Base-by-base conservation (phyloP, 306 rosid genomes). In the Cicer bijugum region DNA sequence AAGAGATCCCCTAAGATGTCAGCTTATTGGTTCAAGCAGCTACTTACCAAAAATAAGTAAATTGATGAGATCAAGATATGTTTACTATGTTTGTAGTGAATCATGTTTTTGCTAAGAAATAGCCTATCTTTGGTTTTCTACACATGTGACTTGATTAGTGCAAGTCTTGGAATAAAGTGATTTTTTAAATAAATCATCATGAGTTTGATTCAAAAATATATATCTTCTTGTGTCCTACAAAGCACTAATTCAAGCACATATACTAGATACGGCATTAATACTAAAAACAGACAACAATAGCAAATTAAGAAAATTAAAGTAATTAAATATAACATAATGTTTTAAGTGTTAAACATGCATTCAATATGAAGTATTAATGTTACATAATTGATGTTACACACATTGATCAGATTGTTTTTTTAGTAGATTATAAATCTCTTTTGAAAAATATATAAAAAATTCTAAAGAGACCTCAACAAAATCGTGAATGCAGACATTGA, bases 1-100 rank as follows among this genome's bases (percentile, higher is more conserved):
- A 88, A 89, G 86, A 84, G 98, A 71, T 77, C 73, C 52, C 98
- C 98, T 38, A 93, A 93, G 86, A 80, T 91, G 96, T 93, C 98
- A 23, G 96, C 98, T 17, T 83, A 86, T 67, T 93, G 98, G 98
- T 93, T 93, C 86, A 84, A 86, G 81, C 84, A 87, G 33, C 77
- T 90, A 7, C 83, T 85, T 14, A 69, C 76, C 45, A 85, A 75
- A 58, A 87, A 81, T 84, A 81, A 89, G 86, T 83, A 62, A 80
- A 48, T 43, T 10, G 53, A 44, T 16, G 3, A 10, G 68, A n/a
- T 47, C 4, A 38, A 23, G 10, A 12, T 63, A 47, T 48, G 35
- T 23, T 62, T 48, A 57, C 81, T 69, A 60, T 19, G 58, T 45
- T 63, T 42, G 65, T 51, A 55, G 46, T 43, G 75, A 58, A 40